Evolutionary conservation across 2,329 filamentous ascomycete species (phyloP), one percentile per base, ranked within the genome.

Genomic region (Ceratocystis destructans): DNA sequence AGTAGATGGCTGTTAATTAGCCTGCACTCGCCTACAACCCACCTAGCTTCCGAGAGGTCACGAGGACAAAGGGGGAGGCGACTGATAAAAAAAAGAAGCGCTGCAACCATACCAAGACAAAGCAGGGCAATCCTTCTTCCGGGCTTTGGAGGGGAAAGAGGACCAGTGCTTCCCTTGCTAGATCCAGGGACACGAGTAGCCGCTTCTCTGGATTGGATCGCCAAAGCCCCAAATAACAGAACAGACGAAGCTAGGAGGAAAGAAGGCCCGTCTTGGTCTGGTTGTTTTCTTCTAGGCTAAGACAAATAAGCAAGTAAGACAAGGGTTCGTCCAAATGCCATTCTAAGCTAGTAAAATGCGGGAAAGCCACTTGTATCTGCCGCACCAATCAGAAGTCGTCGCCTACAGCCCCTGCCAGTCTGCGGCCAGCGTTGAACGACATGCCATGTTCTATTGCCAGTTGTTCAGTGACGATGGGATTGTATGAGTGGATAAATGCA

Each of bases 371-470:
- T 50, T 55, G 12, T 1, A 46, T 66, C 48, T 66, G 28, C 57
- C 64, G 64, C 64, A 31, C 64, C 64, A 66, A 66, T 66, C 64
- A 62, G n/a, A 66, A 7, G 20, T n/a, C 20, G 57, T 20, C 64
- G 64, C 64, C 45, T 66, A 55, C 61, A 65, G 15, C 28, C 55
- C 28, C 55, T 33, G 17, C 10, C 25, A 37, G 28, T 8, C 20
- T 10, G 6, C 25, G 8, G 28, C 25, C 25, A 59, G 55, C 28
- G 55, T n/a, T 41, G 55, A 20, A 59, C 55, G 17, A 59, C 55
- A 33, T 33, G 28, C 25, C 4, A 22, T 15, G 10, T 15, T 41
- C 10, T 15, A 41, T 41, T 41, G 37, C 37, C 37, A 15, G 37
- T 41, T 41, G 37, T 41, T 41, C 10, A 3, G 37, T 12, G 37